phyloP scores from a whole-genome alignment of 257 asterid genomes.

The Plantago elongata region DNA sequence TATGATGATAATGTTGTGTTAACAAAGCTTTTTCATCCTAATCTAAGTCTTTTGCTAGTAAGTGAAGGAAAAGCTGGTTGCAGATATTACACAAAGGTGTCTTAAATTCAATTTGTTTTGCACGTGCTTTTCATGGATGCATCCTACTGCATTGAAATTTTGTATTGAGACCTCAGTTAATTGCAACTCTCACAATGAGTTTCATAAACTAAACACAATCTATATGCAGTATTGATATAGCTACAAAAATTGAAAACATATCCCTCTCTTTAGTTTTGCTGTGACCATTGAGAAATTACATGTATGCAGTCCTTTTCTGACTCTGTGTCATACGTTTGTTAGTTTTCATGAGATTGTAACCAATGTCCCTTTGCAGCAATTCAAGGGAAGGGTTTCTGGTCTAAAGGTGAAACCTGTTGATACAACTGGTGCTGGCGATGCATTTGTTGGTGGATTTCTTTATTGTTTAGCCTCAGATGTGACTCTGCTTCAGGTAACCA shows the following conservation, averaged over 20 bases:
- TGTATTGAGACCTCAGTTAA: too few species aligned
- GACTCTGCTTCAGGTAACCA: constrained; percentile 52
- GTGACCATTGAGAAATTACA: too few species aligned
- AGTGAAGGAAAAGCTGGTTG: constrained; percentile 85
- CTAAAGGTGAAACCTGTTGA: constrained; percentile 62
- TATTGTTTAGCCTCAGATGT: constrained; percentile 51
- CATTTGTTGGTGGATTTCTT: constrained; percentile 76
- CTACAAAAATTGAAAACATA: too few species aligned
- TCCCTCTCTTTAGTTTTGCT: too few species aligned
- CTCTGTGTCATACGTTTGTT: neutral
- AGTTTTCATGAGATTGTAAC: neutral
- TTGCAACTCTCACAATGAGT: too few species aligned
- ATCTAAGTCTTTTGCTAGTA: constrained; percentile 63
- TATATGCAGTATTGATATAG: too few species aligned
- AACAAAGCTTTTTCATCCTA: constrained; percentile 75
- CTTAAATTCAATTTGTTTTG: neutral
- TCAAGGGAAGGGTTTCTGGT: constrained; percentile 75
- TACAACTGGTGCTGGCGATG: constrained; percentile 96
- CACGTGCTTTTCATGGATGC: neutral
- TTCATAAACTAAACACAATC: too few species aligned
- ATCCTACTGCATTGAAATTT: too few species aligned
- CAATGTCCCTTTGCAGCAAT: constrained; percentile 45
- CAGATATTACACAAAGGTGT: constrained; percentile 87
- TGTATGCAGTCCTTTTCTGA: too few species aligned
- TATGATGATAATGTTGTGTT: constrained; percentile 65